Evolutionary conservation across 208 protist species (phyloP).

Genomic region (Acanthamoeba royreba): DNA sequence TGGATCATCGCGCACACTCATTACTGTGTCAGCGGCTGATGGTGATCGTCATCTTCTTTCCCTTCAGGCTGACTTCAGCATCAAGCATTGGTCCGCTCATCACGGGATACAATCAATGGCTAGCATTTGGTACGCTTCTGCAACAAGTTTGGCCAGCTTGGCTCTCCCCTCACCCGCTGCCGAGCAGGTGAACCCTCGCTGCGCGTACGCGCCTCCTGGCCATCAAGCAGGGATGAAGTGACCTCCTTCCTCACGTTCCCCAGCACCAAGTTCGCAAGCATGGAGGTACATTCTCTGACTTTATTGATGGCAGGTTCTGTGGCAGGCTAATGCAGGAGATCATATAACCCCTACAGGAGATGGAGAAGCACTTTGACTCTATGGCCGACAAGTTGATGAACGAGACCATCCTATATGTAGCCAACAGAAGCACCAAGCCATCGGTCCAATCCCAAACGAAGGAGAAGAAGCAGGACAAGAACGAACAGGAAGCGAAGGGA

Average conservation of each 20-base stretch:
- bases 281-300: background rate
- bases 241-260: background rate
- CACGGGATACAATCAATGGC: background rate
- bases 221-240: background rate
- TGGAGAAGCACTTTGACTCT: background rate
- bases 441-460: background rate
- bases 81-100: background rate
- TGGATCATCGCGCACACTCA: too few species aligned
- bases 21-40: too few species aligned
- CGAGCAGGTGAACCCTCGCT: background rate
- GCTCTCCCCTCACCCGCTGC: too few species aligned
- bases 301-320: too few species aligned
- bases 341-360: background rate
- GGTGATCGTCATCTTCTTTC: too few species aligned
- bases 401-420: background rate
- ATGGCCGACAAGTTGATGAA: slow-evolving; percentile 39
- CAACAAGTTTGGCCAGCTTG: too few species aligned
- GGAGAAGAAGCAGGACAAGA: background rate
- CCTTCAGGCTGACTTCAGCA: background rate
- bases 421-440: background rate
- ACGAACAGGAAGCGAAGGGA: background rate
- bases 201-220: background rate
- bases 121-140: background rate
- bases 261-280: background rate
- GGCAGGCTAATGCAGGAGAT: too few species aligned